phyloP scores from a whole-genome alignment of 441 rosid genomes.

The Bruguiera hainesii region DNA sequence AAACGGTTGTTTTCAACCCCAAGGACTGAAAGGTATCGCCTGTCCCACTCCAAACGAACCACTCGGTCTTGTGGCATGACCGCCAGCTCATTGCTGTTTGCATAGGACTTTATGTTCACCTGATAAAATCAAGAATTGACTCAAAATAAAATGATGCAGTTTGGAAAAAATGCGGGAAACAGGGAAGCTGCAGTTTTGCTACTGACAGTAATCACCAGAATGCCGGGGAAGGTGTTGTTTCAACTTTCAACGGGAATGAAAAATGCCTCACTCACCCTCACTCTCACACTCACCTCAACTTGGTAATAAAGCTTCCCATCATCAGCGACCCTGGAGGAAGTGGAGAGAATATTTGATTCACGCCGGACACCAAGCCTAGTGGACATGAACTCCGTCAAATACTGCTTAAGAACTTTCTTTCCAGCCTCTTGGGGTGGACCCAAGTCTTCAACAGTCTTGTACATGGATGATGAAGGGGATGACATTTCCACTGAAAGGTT shows the following conservation, averaged over 20 bases:
- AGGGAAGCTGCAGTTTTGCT: background rate
- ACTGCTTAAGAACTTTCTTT: slow-evolving; percentile 71
- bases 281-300: slow-evolving; percentile 76
- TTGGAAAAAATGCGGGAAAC: background rate
- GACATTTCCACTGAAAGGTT: slow-evolving; percentile 83
- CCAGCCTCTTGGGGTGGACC: slow-evolving; percentile 89
- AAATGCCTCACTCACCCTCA: background rate
- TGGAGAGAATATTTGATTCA: slow-evolving; percentile 54
- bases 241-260: background rate
- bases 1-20: slow-evolving; percentile 85
- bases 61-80: slow-evolving; percentile 89
- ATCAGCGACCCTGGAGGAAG: slow-evolving; percentile 79
- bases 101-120: slow-evolving; percentile 93
- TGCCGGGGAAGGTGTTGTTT: background rate
- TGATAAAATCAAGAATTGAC: slow-evolving; percentile 18
- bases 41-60: slow-evolving; percentile 76
- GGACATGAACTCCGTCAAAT: slow-evolving; percentile 94
- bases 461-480: slow-evolving; percentile 87
- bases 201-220: background rate
- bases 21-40: slow-evolving; percentile 81
- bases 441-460: slow-evolving; percentile 71
- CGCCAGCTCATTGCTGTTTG: slow-evolving; percentile 86
- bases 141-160: background rate
- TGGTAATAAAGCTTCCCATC: slow-evolving; percentile 88
- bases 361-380: slow-evolving; percentile 90